phyloP scores from a whole-genome alignment of 2,329 filamentous ascomycete species.

The Truncatella angustata region DNA sequence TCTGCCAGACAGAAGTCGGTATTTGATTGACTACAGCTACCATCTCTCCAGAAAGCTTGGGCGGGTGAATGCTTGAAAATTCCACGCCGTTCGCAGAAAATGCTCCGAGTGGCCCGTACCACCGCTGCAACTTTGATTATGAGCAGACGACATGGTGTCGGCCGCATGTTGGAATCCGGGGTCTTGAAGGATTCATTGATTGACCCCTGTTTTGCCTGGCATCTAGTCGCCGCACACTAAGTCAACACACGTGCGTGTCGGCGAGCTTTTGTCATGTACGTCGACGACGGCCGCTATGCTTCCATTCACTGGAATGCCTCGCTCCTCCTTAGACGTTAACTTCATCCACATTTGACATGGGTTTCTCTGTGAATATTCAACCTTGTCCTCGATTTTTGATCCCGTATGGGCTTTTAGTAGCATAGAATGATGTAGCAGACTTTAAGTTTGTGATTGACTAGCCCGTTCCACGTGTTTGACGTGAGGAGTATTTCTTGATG shows the following conservation, averaged over 20 bases:
- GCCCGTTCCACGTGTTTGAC: conserved; percentile 7
- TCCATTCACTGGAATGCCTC: too few species aligned
- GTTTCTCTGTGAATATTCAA: too few species aligned
- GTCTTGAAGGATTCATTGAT: not conserved
- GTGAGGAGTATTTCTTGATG: not conserved
- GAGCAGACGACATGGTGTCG: not conserved
- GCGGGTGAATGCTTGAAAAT: not conserved
- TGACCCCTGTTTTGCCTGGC: too few species aligned
- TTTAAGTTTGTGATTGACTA: conserved; percentile 2
- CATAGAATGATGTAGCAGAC: not conserved
- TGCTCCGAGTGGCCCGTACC: conserved; percentile 6
- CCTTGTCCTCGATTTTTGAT: too few species aligned
- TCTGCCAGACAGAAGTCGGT: too few species aligned
- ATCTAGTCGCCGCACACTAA: too few species aligned
- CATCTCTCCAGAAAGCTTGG: not conserved
- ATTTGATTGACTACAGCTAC: not conserved
- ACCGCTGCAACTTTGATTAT: conserved; percentile 3
- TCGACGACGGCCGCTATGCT: too few species aligned
- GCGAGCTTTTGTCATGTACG: too few species aligned
- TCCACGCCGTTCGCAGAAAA: not conserved
- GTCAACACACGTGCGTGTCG: too few species aligned
- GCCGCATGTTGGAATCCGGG: not conserved
- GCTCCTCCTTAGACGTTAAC: too few species aligned
- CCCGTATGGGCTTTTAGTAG: not conserved
- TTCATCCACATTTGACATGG: too few species aligned